These are phyloP conservation scores for Avena insularis DNA, from an alignment of 176 grass and related monocot genomes.

Conservation along the genomic window DNA sequence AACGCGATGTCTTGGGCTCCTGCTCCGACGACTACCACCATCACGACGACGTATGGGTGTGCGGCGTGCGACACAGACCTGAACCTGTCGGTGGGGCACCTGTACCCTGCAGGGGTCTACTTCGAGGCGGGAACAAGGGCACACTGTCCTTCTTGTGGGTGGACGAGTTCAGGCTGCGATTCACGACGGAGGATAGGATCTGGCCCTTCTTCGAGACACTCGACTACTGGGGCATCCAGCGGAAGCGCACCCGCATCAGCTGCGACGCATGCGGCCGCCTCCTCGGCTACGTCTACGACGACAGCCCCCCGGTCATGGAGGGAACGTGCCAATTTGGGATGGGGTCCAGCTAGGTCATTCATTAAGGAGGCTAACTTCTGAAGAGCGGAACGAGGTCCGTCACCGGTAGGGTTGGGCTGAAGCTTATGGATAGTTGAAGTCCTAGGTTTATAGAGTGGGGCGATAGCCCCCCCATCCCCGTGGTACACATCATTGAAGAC, in stretches of 20 bases:
- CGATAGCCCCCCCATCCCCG: too few relatives aligned
- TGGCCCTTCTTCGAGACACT: slow-evolving; percentile 87
- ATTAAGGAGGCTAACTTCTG: too few relatives aligned
- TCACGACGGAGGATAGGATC: slow-evolving; percentile 72
- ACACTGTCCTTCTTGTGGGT: slow-evolving; percentile 92
- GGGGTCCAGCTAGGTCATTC: slow-evolving; percentile 71
- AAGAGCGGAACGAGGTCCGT: too few relatives aligned
- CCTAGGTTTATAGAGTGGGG: too few relatives aligned
- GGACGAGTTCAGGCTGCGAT: slow-evolving; percentile 72
- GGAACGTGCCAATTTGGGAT: slow-evolving; percentile 75
- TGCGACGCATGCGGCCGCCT: slow-evolving; percentile 71
- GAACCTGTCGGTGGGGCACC: slow-evolving; percentile 71
- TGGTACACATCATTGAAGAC: too few relatives aligned
- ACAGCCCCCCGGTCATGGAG: slow-evolving; percentile 67
- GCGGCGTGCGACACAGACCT: slow-evolving; percentile 66
- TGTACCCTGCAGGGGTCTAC: slow-evolving; percentile 66
- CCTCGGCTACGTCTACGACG: slow-evolving; percentile 86
- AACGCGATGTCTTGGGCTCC: neutral
- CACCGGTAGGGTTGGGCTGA: too few relatives aligned
- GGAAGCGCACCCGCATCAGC: slow-evolving; percentile 67
- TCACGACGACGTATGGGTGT: slow-evolving; percentile 47
- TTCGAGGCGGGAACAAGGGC: slow-evolving; percentile 97
- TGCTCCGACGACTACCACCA: neutral
- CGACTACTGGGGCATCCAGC: slow-evolving; percentile 91
- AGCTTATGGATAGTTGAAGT: too few relatives aligned